These are phyloP conservation scores for Auriscalpium orientale DNA, from an alignment of 768 basidiomycete genomes.

Conservation along the genomic window DNA sequence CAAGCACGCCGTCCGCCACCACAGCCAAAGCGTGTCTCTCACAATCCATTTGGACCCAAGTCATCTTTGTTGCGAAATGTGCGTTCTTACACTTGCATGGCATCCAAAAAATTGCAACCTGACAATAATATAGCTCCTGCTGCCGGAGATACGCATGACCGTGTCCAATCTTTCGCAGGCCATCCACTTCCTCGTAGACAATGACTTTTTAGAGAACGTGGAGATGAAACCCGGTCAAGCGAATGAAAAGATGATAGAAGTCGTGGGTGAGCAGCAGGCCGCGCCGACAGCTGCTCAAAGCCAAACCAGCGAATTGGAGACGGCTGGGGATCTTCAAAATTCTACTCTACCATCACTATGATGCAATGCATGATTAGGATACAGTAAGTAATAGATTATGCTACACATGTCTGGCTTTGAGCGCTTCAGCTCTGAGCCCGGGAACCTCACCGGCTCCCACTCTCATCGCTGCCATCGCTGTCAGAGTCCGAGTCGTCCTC, in stretches of 20 bases:
- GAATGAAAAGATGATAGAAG: slow-evolving; percentile 52
- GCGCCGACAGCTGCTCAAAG: neutral
- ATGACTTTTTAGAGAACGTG: slow-evolving; percentile 76
- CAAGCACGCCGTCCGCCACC: slow-evolving; percentile 19
- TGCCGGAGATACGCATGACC: slow-evolving; percentile 81
- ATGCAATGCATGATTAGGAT: slow-evolving; percentile 1
- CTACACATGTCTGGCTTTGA: neutral
- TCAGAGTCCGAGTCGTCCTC: slow-evolving; percentile 27
- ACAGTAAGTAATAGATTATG: neutral
- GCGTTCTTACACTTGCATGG: slow-evolving; percentile 19
- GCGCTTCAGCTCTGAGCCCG: neutral
- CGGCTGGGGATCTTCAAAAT: neutral
- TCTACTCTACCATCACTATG: neutral
- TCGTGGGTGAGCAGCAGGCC: slow-evolving; percentile 30
- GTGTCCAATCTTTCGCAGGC: slow-evolving; percentile 91
- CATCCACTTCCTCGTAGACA: slow-evolving; percentile 83
- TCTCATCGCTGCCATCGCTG: slow-evolving; percentile 23
- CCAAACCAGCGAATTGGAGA: neutral
- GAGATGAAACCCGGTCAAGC: slow-evolving; percentile 79
- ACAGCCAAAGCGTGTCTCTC: slow-evolving; percentile 43
- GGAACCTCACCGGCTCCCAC: slow-evolving; percentile 19
- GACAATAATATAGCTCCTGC: slow-evolving; percentile 47
- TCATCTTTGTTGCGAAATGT: slow-evolving; percentile 78
- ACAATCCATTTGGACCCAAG: slow-evolving; percentile 60
- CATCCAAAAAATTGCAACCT: too few species aligned